Evolutionary conservation across 345 rosid species (phyloP).

Genomic region (Hibiscus tridactylites): DNA sequence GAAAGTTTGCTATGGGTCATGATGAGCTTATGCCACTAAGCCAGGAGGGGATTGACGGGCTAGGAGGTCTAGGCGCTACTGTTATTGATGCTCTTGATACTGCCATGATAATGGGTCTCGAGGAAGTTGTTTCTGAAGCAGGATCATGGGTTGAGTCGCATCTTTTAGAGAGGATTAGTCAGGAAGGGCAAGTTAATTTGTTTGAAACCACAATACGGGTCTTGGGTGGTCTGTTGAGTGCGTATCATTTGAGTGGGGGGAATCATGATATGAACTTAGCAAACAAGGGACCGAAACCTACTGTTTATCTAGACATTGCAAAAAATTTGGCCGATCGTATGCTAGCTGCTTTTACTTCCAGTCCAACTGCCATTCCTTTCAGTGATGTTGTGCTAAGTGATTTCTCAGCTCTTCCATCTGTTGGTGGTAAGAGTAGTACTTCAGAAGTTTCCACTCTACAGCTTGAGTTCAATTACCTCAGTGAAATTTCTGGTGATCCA

Average conservation of each 20-base stretch:
- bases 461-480: conserved; percentile 94
- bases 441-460: conserved; percentile 88
- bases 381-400: conserved; percentile 71
- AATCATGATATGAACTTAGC: conserved; percentile 36
- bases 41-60: conserved; percentile 62
- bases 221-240: conserved; percentile 95
- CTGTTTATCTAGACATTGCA: conserved; percentile 66
- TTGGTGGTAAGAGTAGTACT: conserved; percentile 82
- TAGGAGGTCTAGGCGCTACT: conserved; percentile 98
- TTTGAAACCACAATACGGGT: conserved; percentile 95
- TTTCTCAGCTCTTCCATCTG: conserved; percentile 73
- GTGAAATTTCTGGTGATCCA: conserved; percentile 81
- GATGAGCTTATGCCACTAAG: conserved; percentile 94
- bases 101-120: conserved; percentile 90
- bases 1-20: conserved; percentile 73
- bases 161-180: conserved; percentile 60
- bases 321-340: conserved; percentile 80
- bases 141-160: conserved; percentile 80
- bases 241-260: conserved; percentile 89
- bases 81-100: conserved; percentile 95
- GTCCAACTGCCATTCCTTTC: conserved; percentile 79
- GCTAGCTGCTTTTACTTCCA: conserved; percentile 72
- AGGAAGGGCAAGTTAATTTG: conserved; percentile 89
- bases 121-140: conserved; percentile 75
- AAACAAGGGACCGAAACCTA: conserved; percentile 55